phyloP scores from a whole-genome alignment of 2,329 filamentous ascomycete genomes.

The Fonsecaea monophora region DNA sequence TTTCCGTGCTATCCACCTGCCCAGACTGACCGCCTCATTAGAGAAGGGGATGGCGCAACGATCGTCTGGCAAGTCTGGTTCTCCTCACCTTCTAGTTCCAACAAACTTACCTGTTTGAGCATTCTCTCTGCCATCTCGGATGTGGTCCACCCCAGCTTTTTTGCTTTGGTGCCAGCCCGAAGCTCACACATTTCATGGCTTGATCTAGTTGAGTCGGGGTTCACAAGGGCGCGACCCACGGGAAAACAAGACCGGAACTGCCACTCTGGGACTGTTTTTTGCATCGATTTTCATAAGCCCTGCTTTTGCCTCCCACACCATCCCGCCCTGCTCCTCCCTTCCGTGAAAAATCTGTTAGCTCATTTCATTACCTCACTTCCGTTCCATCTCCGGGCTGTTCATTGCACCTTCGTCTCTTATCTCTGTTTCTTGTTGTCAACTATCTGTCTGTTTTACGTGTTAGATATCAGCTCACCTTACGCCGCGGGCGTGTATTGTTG shows the following conservation, averaged over 20 bases:
- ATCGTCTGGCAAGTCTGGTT: constrained; percentile 20
- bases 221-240: constrained; percentile 8
- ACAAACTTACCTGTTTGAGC: constrained; percentile 6
- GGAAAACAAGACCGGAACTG: background rate
- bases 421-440: constrained; percentile 41
- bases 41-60: constrained; percentile 23
- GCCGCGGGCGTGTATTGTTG: constrained; percentile 29
- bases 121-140: constrained; percentile 13
- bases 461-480: constrained; percentile 31
- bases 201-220: constrained; percentile 12
- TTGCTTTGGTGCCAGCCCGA: constrained; percentile 5
- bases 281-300: constrained; percentile 20
- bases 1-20: background rate
- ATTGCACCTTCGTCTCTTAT: constrained; percentile 41
- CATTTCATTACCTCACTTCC: constrained; percentile 42
- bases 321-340: constrained; percentile 21
- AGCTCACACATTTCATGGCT: constrained; percentile 7
- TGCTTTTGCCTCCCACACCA: constrained; percentile 26
- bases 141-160: constrained; percentile 6
- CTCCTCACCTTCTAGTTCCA: constrained; percentile 20
- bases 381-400: constrained; percentile 26
- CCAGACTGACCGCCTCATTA: constrained; percentile 12
- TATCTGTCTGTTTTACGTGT: constrained; percentile 38
- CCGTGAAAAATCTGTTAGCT: constrained; percentile 40
- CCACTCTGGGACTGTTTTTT: background rate